Percentiles rank a stretch among this genome's conserved stretches.
Evolutionary conservation across 2,329 filamentous ascomycete genomes (phyloP).

Genomic region (Fusarium tuaranense): DNA sequence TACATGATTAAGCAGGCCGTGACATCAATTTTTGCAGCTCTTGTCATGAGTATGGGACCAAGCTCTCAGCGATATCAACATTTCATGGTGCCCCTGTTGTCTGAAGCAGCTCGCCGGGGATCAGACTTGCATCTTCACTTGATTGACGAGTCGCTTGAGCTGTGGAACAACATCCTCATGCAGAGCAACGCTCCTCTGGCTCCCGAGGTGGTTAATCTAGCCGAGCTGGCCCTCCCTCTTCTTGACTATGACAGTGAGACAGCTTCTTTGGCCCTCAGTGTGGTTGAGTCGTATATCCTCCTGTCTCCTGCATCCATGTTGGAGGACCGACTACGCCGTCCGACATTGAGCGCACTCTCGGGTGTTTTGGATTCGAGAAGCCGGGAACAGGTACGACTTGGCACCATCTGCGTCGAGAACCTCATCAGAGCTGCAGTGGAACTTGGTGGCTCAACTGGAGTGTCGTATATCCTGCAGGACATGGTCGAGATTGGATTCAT

Average conservation of each 20-base stretch:
- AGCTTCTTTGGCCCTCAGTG: slow-evolving; percentile 70
- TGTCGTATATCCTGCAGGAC: slow-evolving; percentile 73
- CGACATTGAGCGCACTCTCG: slow-evolving; percentile 61
- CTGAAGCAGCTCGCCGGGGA: slow-evolving; percentile 80
- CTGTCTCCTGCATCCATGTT: slow-evolving; percentile 77
- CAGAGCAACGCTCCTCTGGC: slow-evolving; percentile 73
- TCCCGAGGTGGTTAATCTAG: slow-evolving; percentile 71
- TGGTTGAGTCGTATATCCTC: slow-evolving; percentile 77
- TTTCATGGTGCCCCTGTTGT: slow-evolving; percentile 84
- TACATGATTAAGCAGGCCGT: slow-evolving; percentile 96
- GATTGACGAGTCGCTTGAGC: slow-evolving; percentile 89
- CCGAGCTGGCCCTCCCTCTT: slow-evolving; percentile 72
- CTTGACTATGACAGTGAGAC: slow-evolving; percentile 75
- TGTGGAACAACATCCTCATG: slow-evolving; percentile 83
- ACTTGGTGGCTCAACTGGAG: slow-evolving; percentile 70
- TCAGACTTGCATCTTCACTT: slow-evolving; percentile 84
- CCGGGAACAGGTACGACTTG: slow-evolving; percentile 68
- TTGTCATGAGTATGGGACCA: slow-evolving; percentile 87
- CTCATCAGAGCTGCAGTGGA: slow-evolving; percentile 72
- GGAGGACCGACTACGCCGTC: slow-evolving; percentile 65
- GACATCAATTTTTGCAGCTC: slow-evolving; percentile 83
- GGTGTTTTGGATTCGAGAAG: slow-evolving; percentile 64
- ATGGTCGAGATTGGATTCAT: slow-evolving; percentile 74
- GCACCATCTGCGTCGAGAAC: slow-evolving; percentile 72
- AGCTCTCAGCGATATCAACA: slow-evolving; percentile 82